Evolutionary conservation across 352 stramenopile genomes (phyloP).

Genomic region (Globisporangium viniferum): DNA sequence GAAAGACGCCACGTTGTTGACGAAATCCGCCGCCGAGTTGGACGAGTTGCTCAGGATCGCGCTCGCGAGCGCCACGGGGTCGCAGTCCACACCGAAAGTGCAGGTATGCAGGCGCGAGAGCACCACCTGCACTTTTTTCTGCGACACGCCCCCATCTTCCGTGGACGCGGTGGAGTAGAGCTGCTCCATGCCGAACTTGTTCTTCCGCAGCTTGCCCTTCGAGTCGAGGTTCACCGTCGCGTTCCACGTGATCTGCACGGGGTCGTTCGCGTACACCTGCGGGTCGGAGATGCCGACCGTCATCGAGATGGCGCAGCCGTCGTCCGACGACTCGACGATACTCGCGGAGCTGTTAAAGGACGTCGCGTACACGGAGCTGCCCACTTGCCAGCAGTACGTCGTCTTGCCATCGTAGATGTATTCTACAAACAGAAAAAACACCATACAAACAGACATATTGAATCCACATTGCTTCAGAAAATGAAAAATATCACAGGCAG

Average conservation of each 20-base stretch:
- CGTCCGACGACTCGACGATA: conserved; percentile 32
- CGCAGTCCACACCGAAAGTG: conserved; percentile 36
- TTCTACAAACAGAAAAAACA: conserved; percentile 2
- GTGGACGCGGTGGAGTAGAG: conserved; percentile 29
- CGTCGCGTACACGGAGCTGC: conserved; percentile 51
- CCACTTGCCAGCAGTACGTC: conserved; percentile 64
- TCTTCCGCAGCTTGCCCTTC: conserved; percentile 31
- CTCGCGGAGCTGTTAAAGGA: conserved; percentile 35
- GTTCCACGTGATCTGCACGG: conserved; percentile 64
- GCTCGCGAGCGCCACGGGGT: conserved; percentile 45
- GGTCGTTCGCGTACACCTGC: conserved; percentile 53
- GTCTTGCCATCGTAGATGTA: conserved; percentile 37
- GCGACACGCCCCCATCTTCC: conserved; percentile 40
- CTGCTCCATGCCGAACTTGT: conserved; percentile 44
- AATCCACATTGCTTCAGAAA: background rate
- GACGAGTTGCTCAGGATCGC: conserved; percentile 44
- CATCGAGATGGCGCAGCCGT: conserved; percentile 51
- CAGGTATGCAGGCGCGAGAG: conserved; percentile 59
- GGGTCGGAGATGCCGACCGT: conserved; percentile 38
- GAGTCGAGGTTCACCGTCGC: conserved; percentile 42
- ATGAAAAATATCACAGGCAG: background rate
- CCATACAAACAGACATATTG: background rate
- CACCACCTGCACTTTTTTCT: conserved; percentile 50
- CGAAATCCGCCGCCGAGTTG: conserved; percentile 58
- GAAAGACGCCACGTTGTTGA: conserved; percentile 39